phyloP scores from a whole-genome alignment of 1,284 basidiomycete genomes.

The Ustilago crameri region DNA sequence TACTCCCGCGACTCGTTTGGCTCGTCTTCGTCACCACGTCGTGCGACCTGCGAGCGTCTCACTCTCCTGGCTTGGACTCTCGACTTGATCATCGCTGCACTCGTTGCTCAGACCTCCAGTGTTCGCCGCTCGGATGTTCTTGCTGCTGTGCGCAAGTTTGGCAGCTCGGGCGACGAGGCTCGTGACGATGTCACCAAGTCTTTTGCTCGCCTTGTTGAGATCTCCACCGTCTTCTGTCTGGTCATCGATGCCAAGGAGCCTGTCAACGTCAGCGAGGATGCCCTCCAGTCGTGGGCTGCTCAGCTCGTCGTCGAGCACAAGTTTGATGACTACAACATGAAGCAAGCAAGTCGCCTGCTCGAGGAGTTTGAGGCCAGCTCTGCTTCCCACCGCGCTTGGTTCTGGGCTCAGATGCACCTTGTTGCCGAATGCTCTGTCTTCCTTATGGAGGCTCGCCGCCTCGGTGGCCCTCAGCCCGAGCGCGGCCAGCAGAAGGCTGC shows the following conservation, averaged over 20 bases:
- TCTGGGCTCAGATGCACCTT: slow-evolving; percentile 71
- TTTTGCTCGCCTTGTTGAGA: slow-evolving; percentile 69
- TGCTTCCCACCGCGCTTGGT: slow-evolving; percentile 68
- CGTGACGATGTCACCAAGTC: slow-evolving; percentile 64
- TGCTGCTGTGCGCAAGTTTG: slow-evolving; percentile 58
- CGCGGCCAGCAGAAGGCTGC: slow-evolving; percentile 45
- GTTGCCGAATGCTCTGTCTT: slow-evolving; percentile 71
- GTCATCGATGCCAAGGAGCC: slow-evolving; percentile 61
- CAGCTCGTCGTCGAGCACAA: slow-evolving; percentile 68
- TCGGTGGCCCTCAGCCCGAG: slow-evolving; percentile 24
- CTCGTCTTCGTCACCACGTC: slow-evolving; percentile 35
- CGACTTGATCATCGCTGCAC: slow-evolving; percentile 42
- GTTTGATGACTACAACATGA: slow-evolving; percentile 70
- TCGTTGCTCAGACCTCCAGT: slow-evolving; percentile 33
- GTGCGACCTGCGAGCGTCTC: slow-evolving; percentile 45
- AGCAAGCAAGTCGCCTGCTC: slow-evolving; percentile 63
- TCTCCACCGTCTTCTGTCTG: slow-evolving; percentile 69
- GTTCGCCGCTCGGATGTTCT: slow-evolving; percentile 40
- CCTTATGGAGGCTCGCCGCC: slow-evolving; percentile 68
- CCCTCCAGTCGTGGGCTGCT: slow-evolving; percentile 68
- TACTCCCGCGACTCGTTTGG: slow-evolving; percentile 36
- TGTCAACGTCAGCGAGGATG: slow-evolving; percentile 27
- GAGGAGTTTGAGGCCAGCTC: slow-evolving; percentile 51
- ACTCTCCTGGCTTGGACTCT: slow-evolving; percentile 46
- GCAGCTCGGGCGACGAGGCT: slow-evolving; percentile 38